phyloP scores from a whole-genome alignment of 106 monocot genomes.

The Dioscorea dumetorum region DNA sequence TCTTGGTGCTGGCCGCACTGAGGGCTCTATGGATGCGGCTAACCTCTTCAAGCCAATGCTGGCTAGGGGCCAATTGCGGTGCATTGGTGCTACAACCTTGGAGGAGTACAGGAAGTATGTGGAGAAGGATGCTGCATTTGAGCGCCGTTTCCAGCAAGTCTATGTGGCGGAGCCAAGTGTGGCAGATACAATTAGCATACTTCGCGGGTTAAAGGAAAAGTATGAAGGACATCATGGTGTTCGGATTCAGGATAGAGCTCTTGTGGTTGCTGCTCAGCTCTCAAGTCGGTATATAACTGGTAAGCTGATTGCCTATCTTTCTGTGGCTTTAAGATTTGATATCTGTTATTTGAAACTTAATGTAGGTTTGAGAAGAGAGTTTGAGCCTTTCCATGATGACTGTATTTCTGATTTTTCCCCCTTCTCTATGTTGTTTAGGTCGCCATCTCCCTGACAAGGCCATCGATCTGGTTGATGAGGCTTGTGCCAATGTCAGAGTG shows the following conservation, averaged over 20 bases:
- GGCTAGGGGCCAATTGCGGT: conserved; percentile 47
- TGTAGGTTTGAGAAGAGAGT: too few species aligned
- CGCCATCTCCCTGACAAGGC: conserved; percentile 94
- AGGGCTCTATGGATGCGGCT: conserved; percentile 65
- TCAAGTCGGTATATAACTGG: conserved; percentile 54
- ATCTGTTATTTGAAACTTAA: too few species aligned
- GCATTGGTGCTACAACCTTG: conserved; percentile 64
- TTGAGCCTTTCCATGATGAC: too few species aligned
- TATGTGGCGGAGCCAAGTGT: conserved; percentile 57
- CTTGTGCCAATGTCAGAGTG: conserved; percentile 87
- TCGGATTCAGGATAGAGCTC: conserved; percentile 52
- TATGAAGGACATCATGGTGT: conserved; percentile 72
- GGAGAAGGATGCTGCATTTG: conserved; percentile 58
- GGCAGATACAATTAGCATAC: conserved; percentile 45
- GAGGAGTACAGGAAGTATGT: conserved; percentile 70
- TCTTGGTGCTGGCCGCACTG: conserved; percentile 49
- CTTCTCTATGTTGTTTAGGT: conserved; percentile 22
- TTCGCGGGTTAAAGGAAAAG: conserved; percentile 59
- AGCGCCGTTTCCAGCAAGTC: conserved; percentile 53
- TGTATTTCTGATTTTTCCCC: background rate
- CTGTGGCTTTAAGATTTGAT: too few species aligned
- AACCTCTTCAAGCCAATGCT: conserved; percentile 73
- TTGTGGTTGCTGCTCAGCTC: conserved; percentile 67
- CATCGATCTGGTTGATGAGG: conserved; percentile 94
- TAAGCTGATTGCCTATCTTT: conserved; percentile 3